These are phyloP conservation scores for Epichloe sylvatica DNA, from an alignment of 2,329 filamentous ascomycete species.

Conservation along the genomic window DNA sequence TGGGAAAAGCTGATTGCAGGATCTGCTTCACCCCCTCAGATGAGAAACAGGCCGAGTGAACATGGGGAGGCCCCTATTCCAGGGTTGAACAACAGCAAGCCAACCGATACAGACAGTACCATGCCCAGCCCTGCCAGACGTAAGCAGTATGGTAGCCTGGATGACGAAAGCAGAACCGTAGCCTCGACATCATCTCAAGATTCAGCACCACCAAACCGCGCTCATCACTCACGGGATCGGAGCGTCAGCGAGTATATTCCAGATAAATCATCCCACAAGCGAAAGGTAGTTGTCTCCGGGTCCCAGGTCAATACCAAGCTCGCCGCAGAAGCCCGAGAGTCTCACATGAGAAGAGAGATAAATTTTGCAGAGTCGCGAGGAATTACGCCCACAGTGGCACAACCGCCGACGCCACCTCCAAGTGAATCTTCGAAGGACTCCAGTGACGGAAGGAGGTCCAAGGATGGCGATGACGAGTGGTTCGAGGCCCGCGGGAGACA, in stretches of 20 bases:
- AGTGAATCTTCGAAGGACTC: constrained; percentile 51
- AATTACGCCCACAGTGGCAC: constrained; percentile 43
- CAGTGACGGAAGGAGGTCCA: constrained; percentile 26
- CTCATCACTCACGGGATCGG: constrained; percentile 52
- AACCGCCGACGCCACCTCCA: constrained; percentile 67
- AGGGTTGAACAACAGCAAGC: constrained; percentile 38
- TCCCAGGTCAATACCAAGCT: constrained; percentile 32
- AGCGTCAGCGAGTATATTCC: constrained; percentile 84
- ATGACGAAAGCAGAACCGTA: constrained; percentile 18
- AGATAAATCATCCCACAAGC: constrained; percentile 54
- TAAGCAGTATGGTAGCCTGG: constrained; percentile 34
- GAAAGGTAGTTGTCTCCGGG: constrained; percentile 60
- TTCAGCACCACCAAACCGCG: constrained; percentile 10
- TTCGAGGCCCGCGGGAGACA: constrained; percentile 56
- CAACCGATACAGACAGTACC: constrained; percentile 29
- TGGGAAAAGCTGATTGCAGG: constrained; percentile 43
- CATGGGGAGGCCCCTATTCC: constrained; percentile 26
- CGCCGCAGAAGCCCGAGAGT: constrained; percentile 25
- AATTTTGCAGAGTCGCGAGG: constrained; percentile 70
- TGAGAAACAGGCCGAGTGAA: constrained; percentile 12
- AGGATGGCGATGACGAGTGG: constrained; percentile 38
- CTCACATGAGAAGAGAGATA: constrained; percentile 55
- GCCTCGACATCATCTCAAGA: constrained; percentile 13
- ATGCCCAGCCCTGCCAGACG: constrained; percentile 40
- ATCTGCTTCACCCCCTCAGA: constrained; percentile 27